phyloP scores from a whole-genome alignment of 805 yeast species.

The Barnettozyma siamensis region DNA sequence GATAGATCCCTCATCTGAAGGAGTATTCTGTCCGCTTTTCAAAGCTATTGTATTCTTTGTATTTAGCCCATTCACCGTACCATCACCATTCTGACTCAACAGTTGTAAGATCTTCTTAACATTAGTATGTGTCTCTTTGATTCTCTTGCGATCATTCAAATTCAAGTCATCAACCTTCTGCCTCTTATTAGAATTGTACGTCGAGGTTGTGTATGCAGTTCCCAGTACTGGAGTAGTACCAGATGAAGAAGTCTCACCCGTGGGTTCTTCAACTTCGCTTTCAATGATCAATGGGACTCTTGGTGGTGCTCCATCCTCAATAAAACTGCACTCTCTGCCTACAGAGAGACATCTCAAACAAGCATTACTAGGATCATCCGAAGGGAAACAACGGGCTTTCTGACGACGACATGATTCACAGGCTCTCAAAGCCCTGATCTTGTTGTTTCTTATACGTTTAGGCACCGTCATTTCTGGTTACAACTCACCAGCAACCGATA shows the following conservation, averaged over 20 bases:
- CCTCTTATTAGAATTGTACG: not conserved
- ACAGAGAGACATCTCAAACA: slow-evolving; percentile 58
- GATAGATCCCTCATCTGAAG: slow-evolving; percentile 5
- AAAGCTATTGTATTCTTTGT: slow-evolving; percentile 10
- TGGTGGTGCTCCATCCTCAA: slow-evolving; percentile 15
- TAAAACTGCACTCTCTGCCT: slow-evolving; percentile 37
- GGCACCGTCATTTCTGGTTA: slow-evolving; percentile 1
- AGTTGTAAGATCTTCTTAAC: slow-evolving; percentile 8
- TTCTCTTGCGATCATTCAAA: slow-evolving; percentile 5
- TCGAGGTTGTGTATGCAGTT: not conserved
- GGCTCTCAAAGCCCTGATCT: slow-evolving; percentile 41
- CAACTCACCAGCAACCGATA: too few relatives aligned
- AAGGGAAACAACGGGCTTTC: slow-evolving; percentile 58
- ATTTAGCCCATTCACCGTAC: slow-evolving; percentile 3
- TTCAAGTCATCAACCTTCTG: not conserved
- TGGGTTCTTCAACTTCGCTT: slow-evolving; percentile 1
- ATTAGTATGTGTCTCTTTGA: slow-evolving; percentile 8
- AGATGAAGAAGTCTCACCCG: not conserved
- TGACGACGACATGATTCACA: slow-evolving; percentile 51
- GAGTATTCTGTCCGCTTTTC: slow-evolving; percentile 1
- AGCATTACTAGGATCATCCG: slow-evolving; percentile 33
- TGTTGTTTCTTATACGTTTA: not conserved
- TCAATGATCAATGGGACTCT: slow-evolving; percentile 5
- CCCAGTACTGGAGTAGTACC: not conserved
- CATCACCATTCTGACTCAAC: slow-evolving; percentile 1